Evolutionary conservation across 139 green algal species (phyloP), one percentile per base, ranked within the genome.

Genomic region (Chlamydomonas schloesseri): DNA sequence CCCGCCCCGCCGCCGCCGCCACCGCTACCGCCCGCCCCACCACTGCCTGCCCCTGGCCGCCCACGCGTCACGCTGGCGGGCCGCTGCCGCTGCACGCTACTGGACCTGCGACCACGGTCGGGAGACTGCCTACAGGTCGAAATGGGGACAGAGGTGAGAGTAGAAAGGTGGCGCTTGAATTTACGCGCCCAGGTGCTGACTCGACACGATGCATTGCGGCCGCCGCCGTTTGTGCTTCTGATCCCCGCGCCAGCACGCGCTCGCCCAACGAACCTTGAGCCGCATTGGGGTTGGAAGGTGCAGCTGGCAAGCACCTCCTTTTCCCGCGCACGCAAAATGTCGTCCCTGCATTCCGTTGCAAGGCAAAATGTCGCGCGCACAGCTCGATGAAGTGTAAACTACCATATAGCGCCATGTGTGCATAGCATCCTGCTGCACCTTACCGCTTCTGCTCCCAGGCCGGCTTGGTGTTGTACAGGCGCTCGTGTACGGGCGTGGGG

Each of bases 241-340:
- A 24, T 18, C 62, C 3, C 26, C 28, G 62, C 24, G 34, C 26
- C 17, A 33, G 13, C 62, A 1, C 62, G n/a, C n/a, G n/a, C n/a
- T n/a, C n/a, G n/a, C n/a, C n/a, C n/a, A n/a, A n/a, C 78, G 4
- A 14, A 84, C 78, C 78, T 68, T 3, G 81, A 80, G 14, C 81
- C 81, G 81, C 81, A 87, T 3, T 80, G 46, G 2, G 89, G 89
- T 74, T 90, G 71, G 70, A 92, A 92, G 31, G 81, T 89, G 84
- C 89, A 92, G 29, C 62, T 57, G 2, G 85, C 84, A 33, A 88
- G 74, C 80, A 67, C 73, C 26, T 68, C 65, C 47, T 55, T 29
- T 53, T 90, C 87, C 29, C 87, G 73, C 67, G 88, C 80, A 26
- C 79, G 69, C 28, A 90, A 46, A n/a, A 90, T 72, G 36, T 73